Percentiles rank a stretch among this genome's conserved stretches.
Conservation (phyloP, 345 rosid genomes). For the Euphorbia lathyris region DNA sequence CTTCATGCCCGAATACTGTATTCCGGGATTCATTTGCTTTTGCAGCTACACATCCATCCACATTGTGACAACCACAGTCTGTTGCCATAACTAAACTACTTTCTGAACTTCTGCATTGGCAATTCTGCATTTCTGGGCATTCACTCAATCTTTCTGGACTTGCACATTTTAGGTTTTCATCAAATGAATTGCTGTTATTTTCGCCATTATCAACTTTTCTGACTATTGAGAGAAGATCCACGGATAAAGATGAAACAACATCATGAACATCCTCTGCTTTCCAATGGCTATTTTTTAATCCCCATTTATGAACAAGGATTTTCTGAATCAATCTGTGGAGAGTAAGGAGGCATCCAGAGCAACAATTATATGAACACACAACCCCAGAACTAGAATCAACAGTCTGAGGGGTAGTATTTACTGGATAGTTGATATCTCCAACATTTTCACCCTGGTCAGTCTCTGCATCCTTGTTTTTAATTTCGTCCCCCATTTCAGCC, state of each 20-base stretch:
- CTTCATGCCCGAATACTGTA: conserved; percentile 33
- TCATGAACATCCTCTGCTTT: conserved; percentile 66
- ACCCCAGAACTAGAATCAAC: conserved; percentile 31
- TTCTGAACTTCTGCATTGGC: conserved; percentile 44
- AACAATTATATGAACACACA: conserved; percentile 61
- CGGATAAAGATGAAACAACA: conserved; percentile 62
- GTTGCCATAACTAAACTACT: conserved; percentile 24
- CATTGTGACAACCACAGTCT: conserved; percentile 61
- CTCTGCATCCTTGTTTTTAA: conserved; percentile 19
- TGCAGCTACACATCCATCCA: conserved; percentile 21
- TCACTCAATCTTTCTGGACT: conserved; percentile 14
- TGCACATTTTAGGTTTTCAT: conserved; percentile 28
- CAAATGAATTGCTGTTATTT: conserved; percentile 24
- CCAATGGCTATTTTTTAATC: conserved; percentile 33
- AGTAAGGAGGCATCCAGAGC: conserved; percentile 51
- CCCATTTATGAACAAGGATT: conserved; percentile 43
- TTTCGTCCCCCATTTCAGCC: conserved; percentile 1
- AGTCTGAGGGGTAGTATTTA: conserved; percentile 19
- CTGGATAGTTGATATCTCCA: conserved; percentile 19
- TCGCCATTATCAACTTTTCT: conserved; percentile 40
- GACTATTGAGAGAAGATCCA: conserved; percentile 56
- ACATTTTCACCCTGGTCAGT: conserved; percentile 17
- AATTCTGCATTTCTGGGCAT: conserved; percentile 24
- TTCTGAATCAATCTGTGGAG: conserved; percentile 50
- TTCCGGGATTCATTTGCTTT: conserved; percentile 23